Evolutionary conservation across 2,329 filamentous ascomycete species (phyloP), one percentile per base, ranked within the genome.

Genomic region (Coniochaeta prunicola): DNA sequence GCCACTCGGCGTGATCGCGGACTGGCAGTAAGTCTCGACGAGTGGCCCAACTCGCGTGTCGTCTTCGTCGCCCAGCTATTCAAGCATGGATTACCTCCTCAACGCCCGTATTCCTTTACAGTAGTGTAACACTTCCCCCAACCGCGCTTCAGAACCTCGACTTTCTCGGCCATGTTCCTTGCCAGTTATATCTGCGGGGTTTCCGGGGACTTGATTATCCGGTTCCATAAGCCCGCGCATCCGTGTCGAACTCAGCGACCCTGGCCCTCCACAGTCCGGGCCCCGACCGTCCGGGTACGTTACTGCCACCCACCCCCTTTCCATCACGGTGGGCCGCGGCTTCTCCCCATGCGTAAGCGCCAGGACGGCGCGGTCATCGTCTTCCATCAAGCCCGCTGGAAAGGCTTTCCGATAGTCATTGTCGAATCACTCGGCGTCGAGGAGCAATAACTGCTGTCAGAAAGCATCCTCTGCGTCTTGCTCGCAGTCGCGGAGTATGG

Each of bases 221-320:
- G 38, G 19, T 33, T 56, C 54, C 31, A 26, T 31, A 9, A 56
- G 19, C 15, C 54, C 30, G 17, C 24, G 19, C 33, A 56, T 56
- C 34, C 17, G 54, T 56, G 10, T 56, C 54, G 26, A 36, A 56
- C 54, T 56, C 54, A 33, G 54, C 54, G 19, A 56, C 54, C 54
- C 54, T 19, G 40, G 54, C 21, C 54, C 54, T 13, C 31, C 31
- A 3, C 34, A 15, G 4, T 42, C 38, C n/a, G 38, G 38, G 10
- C 38, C 38, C 38, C 38, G 48, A 17, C 48, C 48, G 28, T 31
- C 28, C 48, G 24, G 48, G 24, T 28, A 28, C 24, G 24, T 24
- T 6, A 53, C 48, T 4, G 24, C 7, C 5, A 53, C 48, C 48
- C 24, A 53, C 28, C 48, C 3, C 48, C 48, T 28, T 17, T 53